Evolutionary conservation across 2,329 filamentous ascomycete species (phyloP).

Genomic region (Colletotrichum godetiae): DNA sequence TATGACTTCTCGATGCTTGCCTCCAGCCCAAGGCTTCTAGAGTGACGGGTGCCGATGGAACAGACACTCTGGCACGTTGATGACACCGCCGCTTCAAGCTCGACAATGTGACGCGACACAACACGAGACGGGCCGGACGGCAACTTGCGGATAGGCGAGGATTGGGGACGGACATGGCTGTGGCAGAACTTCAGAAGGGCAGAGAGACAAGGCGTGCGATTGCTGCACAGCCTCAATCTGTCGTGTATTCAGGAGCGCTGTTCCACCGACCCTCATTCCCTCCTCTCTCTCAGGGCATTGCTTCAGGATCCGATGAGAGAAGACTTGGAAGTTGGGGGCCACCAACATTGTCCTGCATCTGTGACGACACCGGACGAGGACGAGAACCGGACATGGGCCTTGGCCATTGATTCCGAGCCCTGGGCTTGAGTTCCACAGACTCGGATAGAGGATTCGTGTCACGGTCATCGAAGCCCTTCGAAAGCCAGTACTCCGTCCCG

Average conservation of each 20-base stretch:
- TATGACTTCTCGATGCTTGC: neutral
- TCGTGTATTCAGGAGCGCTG: constrained; percentile 14
- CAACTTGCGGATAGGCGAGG: constrained; percentile 1
- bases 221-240: constrained; percentile 24
- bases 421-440: constrained; percentile 9
- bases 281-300: neutral
- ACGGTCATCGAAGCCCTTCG: neutral
- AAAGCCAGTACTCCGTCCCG: neutral
- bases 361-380: constrained; percentile 5
- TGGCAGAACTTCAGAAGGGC: neutral
- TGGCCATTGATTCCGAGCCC: neutral
- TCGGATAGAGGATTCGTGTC: neutral
- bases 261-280: constrained; percentile 20
- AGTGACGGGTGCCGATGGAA: neutral
- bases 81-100: neutral
- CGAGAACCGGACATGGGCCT: neutral
- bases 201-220: constrained; percentile 2
- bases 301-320: neutral
- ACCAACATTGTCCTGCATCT: constrained; percentile 13
- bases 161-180: neutral
- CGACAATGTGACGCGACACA: constrained; percentile 4
- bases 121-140: neutral
- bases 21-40: neutral
- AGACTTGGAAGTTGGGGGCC: neutral
- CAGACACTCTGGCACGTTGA: neutral